Percentiles rank a stretch among this genome's conserved stretches.
These are phyloP conservation scores for Verticillium klebahnii DNA, from an alignment of 2,329 filamentous ascomycete species.

Conservation along the genomic window DNA sequence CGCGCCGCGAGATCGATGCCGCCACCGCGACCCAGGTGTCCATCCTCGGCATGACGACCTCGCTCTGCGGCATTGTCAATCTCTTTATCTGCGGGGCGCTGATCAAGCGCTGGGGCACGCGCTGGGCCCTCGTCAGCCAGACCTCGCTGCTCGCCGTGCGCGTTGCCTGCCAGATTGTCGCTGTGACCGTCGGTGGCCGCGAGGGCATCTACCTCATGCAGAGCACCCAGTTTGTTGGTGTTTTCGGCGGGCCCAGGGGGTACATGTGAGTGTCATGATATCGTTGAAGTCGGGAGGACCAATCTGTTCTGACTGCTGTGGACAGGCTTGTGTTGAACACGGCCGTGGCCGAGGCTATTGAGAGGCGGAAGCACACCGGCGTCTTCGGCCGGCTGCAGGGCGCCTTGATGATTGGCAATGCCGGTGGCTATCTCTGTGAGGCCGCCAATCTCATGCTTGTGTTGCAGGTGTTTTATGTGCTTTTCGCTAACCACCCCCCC, in stretches of 20 bases:
- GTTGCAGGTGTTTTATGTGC: not conserved
- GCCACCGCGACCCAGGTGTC: constrained; percentile 59
- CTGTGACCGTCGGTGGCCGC: constrained; percentile 56
- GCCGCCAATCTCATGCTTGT: not conserved
- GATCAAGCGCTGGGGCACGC: constrained; percentile 62
- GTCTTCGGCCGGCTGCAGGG: constrained; percentile 64
- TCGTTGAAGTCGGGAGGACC: not conserved
- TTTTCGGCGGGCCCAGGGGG: constrained; percentile 64
- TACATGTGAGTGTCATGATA: constrained; percentile 44
- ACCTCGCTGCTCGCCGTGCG: constrained; percentile 61
- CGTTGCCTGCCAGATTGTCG: constrained; percentile 59
- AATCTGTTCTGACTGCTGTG: not conserved
- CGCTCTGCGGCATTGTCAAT: constrained; percentile 63
- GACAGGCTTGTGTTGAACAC: constrained; percentile 60
- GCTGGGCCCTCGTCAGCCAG: constrained; percentile 57
- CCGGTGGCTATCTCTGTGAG: constrained; percentile 56
- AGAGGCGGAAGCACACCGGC: constrained; percentile 54
- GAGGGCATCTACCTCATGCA: constrained; percentile 66
- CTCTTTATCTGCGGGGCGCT: constrained; percentile 63
- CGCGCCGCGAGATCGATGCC: constrained; percentile 57
- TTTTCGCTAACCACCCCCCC: not conserved
- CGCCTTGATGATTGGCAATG: constrained; percentile 61
- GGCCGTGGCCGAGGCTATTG: constrained; percentile 61
- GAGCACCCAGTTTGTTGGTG: constrained; percentile 60
- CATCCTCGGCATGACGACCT: constrained; percentile 64